Evolutionary conservation across 129 eudicot genomes (phyloP).

Genomic region (Pittosporum tobira): DNA sequence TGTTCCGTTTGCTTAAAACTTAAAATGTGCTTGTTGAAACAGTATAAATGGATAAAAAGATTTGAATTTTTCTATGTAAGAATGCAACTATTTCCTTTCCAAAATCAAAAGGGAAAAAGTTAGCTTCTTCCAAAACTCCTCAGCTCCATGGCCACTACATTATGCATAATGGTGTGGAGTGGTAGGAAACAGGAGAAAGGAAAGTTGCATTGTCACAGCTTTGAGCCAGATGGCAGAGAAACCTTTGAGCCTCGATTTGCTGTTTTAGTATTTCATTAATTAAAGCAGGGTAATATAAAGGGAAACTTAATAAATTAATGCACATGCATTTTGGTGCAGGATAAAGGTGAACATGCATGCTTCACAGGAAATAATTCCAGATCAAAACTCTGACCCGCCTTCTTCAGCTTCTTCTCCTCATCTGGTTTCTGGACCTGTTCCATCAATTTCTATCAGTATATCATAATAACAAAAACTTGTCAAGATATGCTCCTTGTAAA

Average conservation of each 20-base stretch:
- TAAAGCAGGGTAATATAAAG: background rate
- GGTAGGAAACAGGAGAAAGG: background rate
- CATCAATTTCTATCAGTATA: constrained; percentile 3
- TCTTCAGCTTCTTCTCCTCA: constrained; percentile 11
- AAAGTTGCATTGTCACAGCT: background rate
- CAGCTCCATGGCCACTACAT: background rate
- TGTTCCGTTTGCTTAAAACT: background rate
- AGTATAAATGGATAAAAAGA: background rate
- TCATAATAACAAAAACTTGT: constrained; percentile 18
- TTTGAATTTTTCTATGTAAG: background rate
- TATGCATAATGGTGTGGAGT: background rate
- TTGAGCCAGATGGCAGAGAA: background rate
- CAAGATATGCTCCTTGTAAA: too few relatives aligned
- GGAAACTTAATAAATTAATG: background rate
- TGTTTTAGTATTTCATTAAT: background rate
- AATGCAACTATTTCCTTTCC: background rate
- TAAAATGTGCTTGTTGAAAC: background rate
- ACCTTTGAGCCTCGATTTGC: background rate
- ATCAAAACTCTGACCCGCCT: constrained; percentile 21
- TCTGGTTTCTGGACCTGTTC: constrained; percentile 16
- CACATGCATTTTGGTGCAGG: constrained; percentile 33
- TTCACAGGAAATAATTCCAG: constrained; percentile 60
- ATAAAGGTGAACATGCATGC: constrained; percentile 92
- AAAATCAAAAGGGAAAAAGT: too few relatives aligned
- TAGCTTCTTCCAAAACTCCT: too few relatives aligned